Percentiles rank a stretch among this genome's conserved stretches.
These are phyloP conservation scores for Globisporangium megalacanthum DNA, from an alignment of 352 stramenopile genomes.

Conservation along the genomic window DNA sequence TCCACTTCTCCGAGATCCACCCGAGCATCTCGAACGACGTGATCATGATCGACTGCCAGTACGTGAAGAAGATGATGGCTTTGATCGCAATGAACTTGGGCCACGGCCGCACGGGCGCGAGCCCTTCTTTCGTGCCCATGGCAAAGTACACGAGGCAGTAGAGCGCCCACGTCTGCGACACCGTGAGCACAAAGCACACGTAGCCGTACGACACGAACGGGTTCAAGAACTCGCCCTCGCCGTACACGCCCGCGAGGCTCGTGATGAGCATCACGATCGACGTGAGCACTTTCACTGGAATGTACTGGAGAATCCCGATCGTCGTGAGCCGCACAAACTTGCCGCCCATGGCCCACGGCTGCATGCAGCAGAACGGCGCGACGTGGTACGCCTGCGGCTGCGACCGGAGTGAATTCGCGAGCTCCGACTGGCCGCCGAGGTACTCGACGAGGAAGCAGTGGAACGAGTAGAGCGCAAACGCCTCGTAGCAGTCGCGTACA, in stretches of 20 bases:
- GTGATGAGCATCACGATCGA: conserved; percentile 86
- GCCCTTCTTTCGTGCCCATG: conserved; percentile 85
- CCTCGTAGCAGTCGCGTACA: conserved; percentile 91
- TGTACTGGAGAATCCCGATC: conserved; percentile 92
- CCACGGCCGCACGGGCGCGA: conserved; percentile 85
- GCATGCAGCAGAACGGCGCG: conserved; percentile 83
- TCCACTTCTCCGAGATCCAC: conserved; percentile 80
- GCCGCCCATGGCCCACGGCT: conserved; percentile 88
- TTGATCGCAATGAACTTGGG: conserved; percentile 95
- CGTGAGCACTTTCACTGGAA: conserved; percentile 86
- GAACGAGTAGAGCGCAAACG: conserved; percentile 93
- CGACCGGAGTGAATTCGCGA: conserved; percentile 80
- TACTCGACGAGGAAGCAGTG: conserved; percentile 91
- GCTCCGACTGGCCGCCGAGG: conserved; percentile 74
- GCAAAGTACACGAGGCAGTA: conserved; percentile 95
- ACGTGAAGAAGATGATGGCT: conserved; percentile 94
- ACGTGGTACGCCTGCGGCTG: conserved; percentile 82
- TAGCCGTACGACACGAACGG: conserved; percentile 83
- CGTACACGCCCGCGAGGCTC: conserved; percentile 82
- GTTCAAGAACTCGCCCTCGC: conserved; percentile 85
- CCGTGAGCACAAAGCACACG: conserved; percentile 87
- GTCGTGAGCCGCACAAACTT: conserved; percentile 92
- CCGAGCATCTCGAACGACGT: conserved; percentile 83
- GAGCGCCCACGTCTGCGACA: conserved; percentile 90
- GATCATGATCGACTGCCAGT: conserved; percentile 92